Base-by-base conservation (phyloP, 768 basidiomycete species). In the Hygrophoropsis aurantiaca region DNA sequence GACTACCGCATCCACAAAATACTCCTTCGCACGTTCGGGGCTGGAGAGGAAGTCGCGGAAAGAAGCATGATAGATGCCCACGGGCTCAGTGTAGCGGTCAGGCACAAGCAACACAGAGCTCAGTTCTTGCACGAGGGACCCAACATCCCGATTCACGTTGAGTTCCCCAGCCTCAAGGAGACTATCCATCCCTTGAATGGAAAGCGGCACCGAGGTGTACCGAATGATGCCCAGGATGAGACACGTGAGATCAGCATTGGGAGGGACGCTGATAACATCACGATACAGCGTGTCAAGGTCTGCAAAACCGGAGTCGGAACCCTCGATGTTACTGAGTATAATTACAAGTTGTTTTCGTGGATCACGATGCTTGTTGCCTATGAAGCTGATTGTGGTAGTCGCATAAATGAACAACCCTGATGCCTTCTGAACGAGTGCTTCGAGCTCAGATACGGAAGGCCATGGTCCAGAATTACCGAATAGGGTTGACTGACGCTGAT, bases 401-500 rank as follows among this genome's bases (percentile, higher is more conserved):
- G 63, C 54, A 40, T 60, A 61, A 9, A 63, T 58, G 37, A 66
- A 66, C 10, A 63, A 51, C 1, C 62, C 57, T 0, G 51, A 49
- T 0, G 62, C 46, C 25, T 55, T 54, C 4, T 46, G 20, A 11
- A 64, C 53, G 6, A 51, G 46, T 7, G 42, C 47, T 16, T 60
- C 52, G 5, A 62, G 42, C 16, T 55, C 57, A 16, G 53, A 50
- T 1, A 44, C 41, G 3, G 57, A 52, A 5, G 62, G 62, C 62
- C 62, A 64, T 2, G 45, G 50, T 10, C 53, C 50, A 15, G 59
- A 50, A 4, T 47, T 40, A 1, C 36, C 34, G 3, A 2, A 19
- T 60, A 60, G 57, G 11, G 51, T 24, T 13, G 46, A 44, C 1
- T 9, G 4, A 18, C 60, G 59, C 15, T 47, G 40, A 0, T 55